Evolutionary conservation across 129 eudicot genomes (phyloP), one percentile per base, ranked within the genome.

Genomic region (Flaveria sonorensis): DNA sequence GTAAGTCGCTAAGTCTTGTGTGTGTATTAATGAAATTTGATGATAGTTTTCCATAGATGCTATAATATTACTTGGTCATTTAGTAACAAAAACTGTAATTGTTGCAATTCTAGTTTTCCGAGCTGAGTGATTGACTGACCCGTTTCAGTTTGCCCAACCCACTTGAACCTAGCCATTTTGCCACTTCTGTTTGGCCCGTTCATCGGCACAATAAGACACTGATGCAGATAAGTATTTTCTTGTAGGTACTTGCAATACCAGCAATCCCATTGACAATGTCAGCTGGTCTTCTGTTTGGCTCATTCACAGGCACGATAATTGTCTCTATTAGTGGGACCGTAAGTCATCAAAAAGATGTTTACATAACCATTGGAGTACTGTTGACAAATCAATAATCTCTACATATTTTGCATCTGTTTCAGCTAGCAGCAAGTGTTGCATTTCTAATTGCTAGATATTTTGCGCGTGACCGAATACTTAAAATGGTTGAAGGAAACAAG

Each of bases 251-350:
- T 71, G 99, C 99, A 75, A 88, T 95, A 77, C 99, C 99, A 39
- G 99, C 99, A 12, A 79, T 95, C 80, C 99, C 99, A 36, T 76
- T 95, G 86, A 95, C 99, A 10, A 89, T 95, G 96, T 95, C 97
- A 52, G 97, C 99, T 71, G 99, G 99, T 71, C 95, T 95, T 76
- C 84, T 95, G 15, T 95, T 95, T 82, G 99, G 99, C 62, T 75
- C 92, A 68, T 42, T 85, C 61, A 92, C 90, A n/a, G 97, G 99
- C 70, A 95, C 99, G 1, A 81, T 95, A 79, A 86, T 95, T 45
- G 97, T 95, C 46, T 95, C 99, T 47, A 89, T 95, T 28, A 89
- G 97, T n/a, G 99, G 99, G 81, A 95, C 99, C 1, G 99, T 94
- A 83, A 87, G 94, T 83, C 82, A 39, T 36, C 68, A n/a, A 51